Conservation (phyloP, 169 alveolate genomes). For the Cytauxzoon felis region DNA sequence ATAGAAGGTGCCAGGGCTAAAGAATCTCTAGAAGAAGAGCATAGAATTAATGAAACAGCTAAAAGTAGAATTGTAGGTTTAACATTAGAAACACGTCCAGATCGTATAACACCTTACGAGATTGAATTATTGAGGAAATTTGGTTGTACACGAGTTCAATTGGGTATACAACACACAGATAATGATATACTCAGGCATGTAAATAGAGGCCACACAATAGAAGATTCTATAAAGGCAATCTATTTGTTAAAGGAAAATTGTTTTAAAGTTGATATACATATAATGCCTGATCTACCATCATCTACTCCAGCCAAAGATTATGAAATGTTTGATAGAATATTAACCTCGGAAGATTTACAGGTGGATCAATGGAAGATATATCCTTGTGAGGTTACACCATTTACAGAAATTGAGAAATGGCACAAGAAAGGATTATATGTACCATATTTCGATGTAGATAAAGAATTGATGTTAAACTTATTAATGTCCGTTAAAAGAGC, state of each 20-base stretch:
- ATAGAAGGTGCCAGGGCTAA: constrained; percentile 59
- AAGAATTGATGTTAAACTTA: constrained; percentile 67
- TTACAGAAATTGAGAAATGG: constrained; percentile 85
- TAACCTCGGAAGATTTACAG: constrained; percentile 82
- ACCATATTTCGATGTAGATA: constrained; percentile 87
- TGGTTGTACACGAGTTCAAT: constrained; percentile 91
- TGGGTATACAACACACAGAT: constrained; percentile 91
- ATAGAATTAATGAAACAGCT: constrained; percentile 60
- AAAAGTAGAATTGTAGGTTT: constrained; percentile 69
- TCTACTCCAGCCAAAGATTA: constrained; percentile 79
- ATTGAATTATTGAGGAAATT: constrained; percentile 75
- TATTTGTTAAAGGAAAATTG: constrained; percentile 86
- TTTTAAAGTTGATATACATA: constrained; percentile 90
- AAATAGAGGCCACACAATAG: constrained; percentile 78
- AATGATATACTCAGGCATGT: constrained; percentile 78
- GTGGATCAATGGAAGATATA: constrained; percentile 94
- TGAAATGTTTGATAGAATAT: constrained; percentile 82
- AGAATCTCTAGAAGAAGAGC: constrained; percentile 54
- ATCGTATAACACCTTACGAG: constrained; percentile 83
- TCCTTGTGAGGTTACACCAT: constrained; percentile 93
- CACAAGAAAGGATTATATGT: constrained; percentile 76
- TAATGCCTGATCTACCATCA: constrained; percentile 91
- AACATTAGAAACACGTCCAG: constrained; percentile 91
- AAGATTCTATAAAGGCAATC: constrained; percentile 80
- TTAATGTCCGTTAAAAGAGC: constrained; percentile 81